Percentiles rank a stretch among this genome's conserved stretches.
phyloP scores from a whole-genome alignment of 176 grass and related monocot species.

The sorghum (Sorghum bicolor) region DNA sequence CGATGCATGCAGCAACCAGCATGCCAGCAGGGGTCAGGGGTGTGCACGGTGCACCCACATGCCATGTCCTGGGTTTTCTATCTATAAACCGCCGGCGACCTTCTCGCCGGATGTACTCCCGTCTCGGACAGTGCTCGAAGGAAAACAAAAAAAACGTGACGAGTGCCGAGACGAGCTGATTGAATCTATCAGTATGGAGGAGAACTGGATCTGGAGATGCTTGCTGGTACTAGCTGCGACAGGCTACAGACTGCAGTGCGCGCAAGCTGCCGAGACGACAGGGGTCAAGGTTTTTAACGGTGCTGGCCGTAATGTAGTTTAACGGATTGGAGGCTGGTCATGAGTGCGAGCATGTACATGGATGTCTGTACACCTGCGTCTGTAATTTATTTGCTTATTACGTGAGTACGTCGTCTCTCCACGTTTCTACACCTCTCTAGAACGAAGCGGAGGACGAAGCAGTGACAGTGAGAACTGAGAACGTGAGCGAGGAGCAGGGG shows the following conservation, averaged over 20 bases:
- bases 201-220: not conserved
- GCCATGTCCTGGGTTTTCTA: not conserved
- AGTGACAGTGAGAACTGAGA: no score
- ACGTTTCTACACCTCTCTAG: not conserved
- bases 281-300: not conserved
- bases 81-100: not conserved
- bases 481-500: not conserved
- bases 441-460: no score
- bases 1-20: not conserved
- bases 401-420: not conserved
- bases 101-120: not conserved
- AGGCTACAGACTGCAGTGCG: not conserved
- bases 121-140: not conserved
- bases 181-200: no score
- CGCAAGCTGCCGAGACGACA: conserved; percentile 11
- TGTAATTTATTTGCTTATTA: no score
- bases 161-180: not conserved
- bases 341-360: not conserved
- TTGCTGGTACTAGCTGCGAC: no score
- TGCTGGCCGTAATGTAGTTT: not conserved
- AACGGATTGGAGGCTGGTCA: not conserved
- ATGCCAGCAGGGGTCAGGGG: not conserved
- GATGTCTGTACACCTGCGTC: not conserved
- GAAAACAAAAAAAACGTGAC: not conserved
- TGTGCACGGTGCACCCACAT: not conserved